Conservation (phyloP, 768 basidiomycete genomes). For the Collybia sordida region DNA sequence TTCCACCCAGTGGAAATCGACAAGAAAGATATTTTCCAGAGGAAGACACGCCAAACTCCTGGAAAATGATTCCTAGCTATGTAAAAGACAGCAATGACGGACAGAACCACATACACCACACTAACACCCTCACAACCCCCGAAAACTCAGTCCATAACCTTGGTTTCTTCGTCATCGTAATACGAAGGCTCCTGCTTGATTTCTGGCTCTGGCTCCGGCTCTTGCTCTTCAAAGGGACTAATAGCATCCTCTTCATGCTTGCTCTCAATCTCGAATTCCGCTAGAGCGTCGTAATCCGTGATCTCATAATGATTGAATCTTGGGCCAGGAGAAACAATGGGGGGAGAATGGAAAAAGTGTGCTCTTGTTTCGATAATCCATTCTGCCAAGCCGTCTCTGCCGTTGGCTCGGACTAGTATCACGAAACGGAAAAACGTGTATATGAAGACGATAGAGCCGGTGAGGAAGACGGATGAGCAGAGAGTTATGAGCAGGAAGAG, state of each 20-base stretch:
- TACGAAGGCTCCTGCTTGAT: not conserved
- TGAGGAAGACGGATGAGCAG: constrained; percentile 30
- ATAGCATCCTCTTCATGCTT: constrained; percentile 1
- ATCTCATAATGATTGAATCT: constrained; percentile 1
- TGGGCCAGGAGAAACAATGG: not conserved
- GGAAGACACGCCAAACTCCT: no score
- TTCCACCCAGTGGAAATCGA: no score
- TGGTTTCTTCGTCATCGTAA: no score
- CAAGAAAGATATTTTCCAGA: no score
- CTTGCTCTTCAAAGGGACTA: no score
- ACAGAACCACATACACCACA: no score
- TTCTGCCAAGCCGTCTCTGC: constrained; percentile 22
- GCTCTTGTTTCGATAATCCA: constrained; percentile 25
- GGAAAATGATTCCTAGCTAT: no score
- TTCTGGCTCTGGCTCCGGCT: not conserved
- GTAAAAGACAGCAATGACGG: no score
- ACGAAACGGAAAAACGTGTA: constrained; percentile 34
- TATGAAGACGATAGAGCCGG: constrained; percentile 23
- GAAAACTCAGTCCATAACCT: no score
- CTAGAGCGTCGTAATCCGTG: not conserved
- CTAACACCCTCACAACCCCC: no score
- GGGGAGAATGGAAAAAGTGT: constrained; percentile 2
- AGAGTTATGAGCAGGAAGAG: constrained; percentile 29
- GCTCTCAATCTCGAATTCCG: constrained; percentile 2
- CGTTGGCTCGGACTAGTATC: constrained; percentile 30